These are phyloP conservation scores for Fonsecaea monophora DNA, from an alignment of 2,329 filamentous ascomycete genomes.

Conservation along the genomic window DNA sequence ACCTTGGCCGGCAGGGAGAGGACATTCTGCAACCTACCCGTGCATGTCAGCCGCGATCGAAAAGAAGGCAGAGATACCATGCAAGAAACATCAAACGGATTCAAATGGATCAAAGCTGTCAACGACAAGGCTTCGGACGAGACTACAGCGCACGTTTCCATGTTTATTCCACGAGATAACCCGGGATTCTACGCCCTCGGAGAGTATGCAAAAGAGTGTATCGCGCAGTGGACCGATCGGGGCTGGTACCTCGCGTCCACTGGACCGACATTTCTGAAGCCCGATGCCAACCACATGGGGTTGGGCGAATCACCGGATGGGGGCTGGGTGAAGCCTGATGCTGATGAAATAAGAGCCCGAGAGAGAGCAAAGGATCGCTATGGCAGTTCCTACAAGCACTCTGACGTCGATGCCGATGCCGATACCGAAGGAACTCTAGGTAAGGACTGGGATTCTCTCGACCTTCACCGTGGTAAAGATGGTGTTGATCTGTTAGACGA, in stretches of 20 bases:
- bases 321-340: conserved; percentile 38
- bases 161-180: conserved; percentile 55
- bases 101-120: conserved; percentile 70
- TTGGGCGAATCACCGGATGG: conserved; percentile 34
- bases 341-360: conserved; percentile 36
- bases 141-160: conserved; percentile 73
- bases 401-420: conserved; percentile 15
- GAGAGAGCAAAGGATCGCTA: conserved; percentile 34
- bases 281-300: conserved; percentile 21
- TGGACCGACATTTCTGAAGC: conserved; percentile 29
- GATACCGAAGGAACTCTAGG: conserved; percentile 23
- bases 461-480: conserved; percentile 18
- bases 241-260: conserved; percentile 40
- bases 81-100: conserved; percentile 48
- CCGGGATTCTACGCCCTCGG: conserved; percentile 52
- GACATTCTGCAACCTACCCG: conserved; percentile 86
- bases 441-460: conserved; percentile 36
- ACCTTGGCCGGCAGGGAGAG: conserved; percentile 65
- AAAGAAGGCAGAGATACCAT: conserved; percentile 40
- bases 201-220: conserved; percentile 47
- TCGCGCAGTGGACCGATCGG: conserved; percentile 48
- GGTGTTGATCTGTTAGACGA: conserved; percentile 27
- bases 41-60: conserved; percentile 30
- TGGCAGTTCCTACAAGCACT: conserved; percentile 3
- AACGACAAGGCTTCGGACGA: conserved; percentile 85